phyloP scores from a whole-genome alignment of 495 filamentous ascomycete genomes.

The Evernia prunastri region DNA sequence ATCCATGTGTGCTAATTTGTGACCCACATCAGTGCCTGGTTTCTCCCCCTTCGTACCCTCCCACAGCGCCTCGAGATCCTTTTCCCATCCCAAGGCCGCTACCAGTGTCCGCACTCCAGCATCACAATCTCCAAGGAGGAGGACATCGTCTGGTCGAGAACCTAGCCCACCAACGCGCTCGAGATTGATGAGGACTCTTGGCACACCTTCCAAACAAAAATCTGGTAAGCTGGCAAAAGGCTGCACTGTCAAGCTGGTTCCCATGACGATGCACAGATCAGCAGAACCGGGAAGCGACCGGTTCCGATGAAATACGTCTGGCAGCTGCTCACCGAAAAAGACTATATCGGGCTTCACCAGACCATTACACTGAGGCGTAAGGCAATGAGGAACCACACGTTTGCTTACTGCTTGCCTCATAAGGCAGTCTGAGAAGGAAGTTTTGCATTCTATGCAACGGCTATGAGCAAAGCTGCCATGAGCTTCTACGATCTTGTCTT shows the following conservation, averaged over 20 bases:
- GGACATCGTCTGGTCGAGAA: constrained; percentile 66
- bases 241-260: constrained; percentile 81
- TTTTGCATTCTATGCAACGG: constrained; percentile 81
- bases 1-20: constrained; percentile 32
- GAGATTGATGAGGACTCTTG: constrained; percentile 80
- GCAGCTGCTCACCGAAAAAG: constrained; percentile 89
- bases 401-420: constrained; percentile 63
- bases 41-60: constrained; percentile 34
- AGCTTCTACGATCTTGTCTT: constrained; percentile 78
- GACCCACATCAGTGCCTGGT: constrained; percentile 27
- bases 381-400: constrained; percentile 63
- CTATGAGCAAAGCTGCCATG: constrained; percentile 91
- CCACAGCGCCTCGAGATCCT: constrained; percentile 74
- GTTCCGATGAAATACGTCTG: constrained; percentile 59
- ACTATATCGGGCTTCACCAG: constrained; percentile 96
- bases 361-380: constrained; percentile 55
- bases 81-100: constrained; percentile 72
- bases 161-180: constrained; percentile 80
- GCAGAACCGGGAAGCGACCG: constrained; percentile 50
- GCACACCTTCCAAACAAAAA: constrained; percentile 52
- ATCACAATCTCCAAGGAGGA: constrained; percentile 73
- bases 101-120: constrained; percentile 76
- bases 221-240: constrained; percentile 80
- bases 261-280: constrained; percentile 84
- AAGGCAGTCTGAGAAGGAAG: constrained; percentile 57